These are phyloP conservation scores for Phytophthora sp. DNA, from an alignment of 352 stramenopile species.

Conservation along the genomic window DNA sequence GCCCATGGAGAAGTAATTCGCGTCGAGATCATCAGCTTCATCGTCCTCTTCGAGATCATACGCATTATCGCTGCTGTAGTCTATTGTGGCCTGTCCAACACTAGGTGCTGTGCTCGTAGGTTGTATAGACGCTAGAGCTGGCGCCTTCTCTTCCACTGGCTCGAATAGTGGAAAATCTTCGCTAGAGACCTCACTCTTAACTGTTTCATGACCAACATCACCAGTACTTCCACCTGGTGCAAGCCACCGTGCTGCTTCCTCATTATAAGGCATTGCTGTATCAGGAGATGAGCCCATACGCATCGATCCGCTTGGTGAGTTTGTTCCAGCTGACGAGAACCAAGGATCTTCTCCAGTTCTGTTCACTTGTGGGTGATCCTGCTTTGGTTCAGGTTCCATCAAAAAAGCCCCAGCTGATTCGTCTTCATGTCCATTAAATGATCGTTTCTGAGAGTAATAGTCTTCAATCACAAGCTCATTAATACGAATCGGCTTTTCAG, in stretches of 20 bases:
- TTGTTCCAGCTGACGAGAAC: conserved; percentile 50
- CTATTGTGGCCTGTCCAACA: conserved; percentile 4
- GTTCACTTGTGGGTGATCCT: not conserved
- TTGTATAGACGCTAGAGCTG: conserved; percentile 1
- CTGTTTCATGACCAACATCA: conserved; percentile 12
- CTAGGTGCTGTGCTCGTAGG: not conserved
- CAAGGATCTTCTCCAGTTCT: conserved; percentile 53
- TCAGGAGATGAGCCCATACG: conserved; percentile 54
- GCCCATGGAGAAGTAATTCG: conserved; percentile 50
- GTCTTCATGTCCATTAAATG: conserved; percentile 17
- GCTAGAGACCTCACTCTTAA: conserved; percentile 18
- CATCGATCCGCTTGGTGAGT: conserved; percentile 27
- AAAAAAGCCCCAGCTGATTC: conserved; percentile 60
- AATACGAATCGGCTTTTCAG: conserved; percentile 55
- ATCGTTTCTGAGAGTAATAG: conserved; percentile 66
- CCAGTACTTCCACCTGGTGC: conserved; percentile 26
- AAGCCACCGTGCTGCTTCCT: conserved; percentile 75
- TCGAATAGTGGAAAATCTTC: conserved; percentile 43
- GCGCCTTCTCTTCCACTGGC: conserved; percentile 56
- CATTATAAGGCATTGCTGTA: conserved; percentile 44
- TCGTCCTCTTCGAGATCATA: conserved; percentile 26
- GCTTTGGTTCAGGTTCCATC: conserved; percentile 47
- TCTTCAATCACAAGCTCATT: conserved; percentile 89
- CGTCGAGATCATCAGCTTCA: conserved; percentile 54
- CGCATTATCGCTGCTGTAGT: conserved; percentile 12